Evolutionary conservation across 208 protist genomes (phyloP).

Genomic region (Leishmania turanica): DNA sequence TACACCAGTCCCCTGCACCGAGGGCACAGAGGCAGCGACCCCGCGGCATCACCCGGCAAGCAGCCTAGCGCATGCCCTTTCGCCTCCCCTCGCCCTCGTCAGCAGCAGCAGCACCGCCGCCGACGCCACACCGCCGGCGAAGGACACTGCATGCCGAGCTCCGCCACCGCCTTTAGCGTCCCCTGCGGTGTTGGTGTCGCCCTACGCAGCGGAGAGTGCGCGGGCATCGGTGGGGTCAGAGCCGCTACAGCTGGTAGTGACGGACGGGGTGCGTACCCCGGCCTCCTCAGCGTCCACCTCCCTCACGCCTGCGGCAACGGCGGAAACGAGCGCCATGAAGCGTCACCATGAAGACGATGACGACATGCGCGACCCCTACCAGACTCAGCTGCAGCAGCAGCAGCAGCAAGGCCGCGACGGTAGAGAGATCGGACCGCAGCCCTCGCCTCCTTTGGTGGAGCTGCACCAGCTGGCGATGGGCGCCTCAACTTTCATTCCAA

Average conservation of each 20-base stretch:
- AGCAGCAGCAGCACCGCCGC: neutral
- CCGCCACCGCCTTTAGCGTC: neutral
- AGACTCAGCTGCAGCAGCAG: neutral
- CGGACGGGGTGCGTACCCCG: neutral
- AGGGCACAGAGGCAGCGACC: neutral
- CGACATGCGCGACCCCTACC: neutral
- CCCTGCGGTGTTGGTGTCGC: neutral
- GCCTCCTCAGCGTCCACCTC: constrained; percentile 1
- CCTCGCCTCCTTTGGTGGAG: neutral
- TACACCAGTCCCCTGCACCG: neutral
- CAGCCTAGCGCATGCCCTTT: neutral
- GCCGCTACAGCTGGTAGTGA: constrained; percentile 3
- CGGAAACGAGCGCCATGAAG: neutral
- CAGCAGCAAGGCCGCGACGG: neutral
- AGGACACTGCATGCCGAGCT: neutral
- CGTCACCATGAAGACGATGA: neutral
- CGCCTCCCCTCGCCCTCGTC: neutral
- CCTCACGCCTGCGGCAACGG: neutral
- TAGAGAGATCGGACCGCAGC: neutral
- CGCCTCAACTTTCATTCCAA: neutral
- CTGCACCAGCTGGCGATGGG: neutral
- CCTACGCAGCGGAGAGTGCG: constrained; percentile 21
- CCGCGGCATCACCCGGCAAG: neutral
- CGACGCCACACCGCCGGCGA: neutral
- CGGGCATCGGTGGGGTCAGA: constrained; percentile 18